Percentiles rank a stretch among this genome's conserved stretches.
Conservation (phyloP, 495 filamentous ascomycete genomes). For the Darksidea phi region DNA sequence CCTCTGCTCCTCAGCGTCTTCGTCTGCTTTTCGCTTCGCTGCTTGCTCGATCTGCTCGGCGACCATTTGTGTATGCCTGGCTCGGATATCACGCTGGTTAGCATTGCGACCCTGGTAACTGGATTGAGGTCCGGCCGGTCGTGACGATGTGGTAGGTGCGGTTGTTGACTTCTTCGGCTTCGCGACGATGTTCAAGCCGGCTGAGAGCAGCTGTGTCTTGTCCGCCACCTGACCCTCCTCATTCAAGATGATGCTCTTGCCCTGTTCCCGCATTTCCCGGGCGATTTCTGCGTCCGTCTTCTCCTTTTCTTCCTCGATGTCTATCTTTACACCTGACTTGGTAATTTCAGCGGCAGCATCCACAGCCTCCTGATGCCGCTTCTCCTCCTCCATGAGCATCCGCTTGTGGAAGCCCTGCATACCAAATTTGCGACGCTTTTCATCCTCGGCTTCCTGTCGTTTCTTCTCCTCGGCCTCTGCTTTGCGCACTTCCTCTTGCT, state of each 20-base stretch:
- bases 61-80: constrained; percentile 83
- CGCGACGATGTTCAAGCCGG: constrained; percentile 78
- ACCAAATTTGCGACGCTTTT: constrained; percentile 64
- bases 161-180: constrained; percentile 52
- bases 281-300: constrained; percentile 73
- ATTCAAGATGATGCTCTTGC: constrained; percentile 71
- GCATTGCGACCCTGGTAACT: constrained; percentile 43
- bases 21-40: constrained; percentile 68
- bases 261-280: constrained; percentile 68
- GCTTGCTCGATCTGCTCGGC: constrained; percentile 75
- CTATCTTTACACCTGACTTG: constrained; percentile 50
- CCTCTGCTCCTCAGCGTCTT: constrained; percentile 68
- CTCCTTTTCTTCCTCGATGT: constrained; percentile 44
- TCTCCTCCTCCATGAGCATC: constrained; percentile 73
- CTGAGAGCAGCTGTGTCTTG: constrained; percentile 83
- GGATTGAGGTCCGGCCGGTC: not conserved
- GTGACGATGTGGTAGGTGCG: constrained; percentile 1
- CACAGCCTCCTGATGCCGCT: constrained; percentile 70
- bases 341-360: constrained; percentile 58
- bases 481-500: constrained; percentile 78
- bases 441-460: constrained; percentile 67
- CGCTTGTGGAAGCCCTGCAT: constrained; percentile 87
- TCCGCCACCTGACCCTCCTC: constrained; percentile 94
- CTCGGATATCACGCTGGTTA: constrained; percentile 61
- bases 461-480: constrained; percentile 77